phyloP scores from a whole-genome alignment of 331 rosid genomes.

The Saraca asoca region DNA sequence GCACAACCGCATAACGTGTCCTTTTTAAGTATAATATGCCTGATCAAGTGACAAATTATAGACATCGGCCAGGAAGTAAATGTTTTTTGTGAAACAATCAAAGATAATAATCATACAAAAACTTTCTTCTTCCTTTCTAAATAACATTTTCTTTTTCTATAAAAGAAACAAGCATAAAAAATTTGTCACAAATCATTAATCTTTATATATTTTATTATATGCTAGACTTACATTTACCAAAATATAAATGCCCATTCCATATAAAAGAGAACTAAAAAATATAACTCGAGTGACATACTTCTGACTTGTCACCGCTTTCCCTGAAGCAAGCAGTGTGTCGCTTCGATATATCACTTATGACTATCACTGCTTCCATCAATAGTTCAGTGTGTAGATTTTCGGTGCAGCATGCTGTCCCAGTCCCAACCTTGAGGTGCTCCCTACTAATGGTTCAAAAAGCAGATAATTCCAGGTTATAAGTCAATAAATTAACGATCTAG shows the following conservation, averaged over 20 bases:
- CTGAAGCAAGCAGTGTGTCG: conserved; percentile 48
- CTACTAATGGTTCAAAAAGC: conserved; percentile 44
- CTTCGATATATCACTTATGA: conserved; percentile 60
- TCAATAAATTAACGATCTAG: conserved; percentile 4
- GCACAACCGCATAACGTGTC: no score
- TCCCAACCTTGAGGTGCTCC: conserved; percentile 76
- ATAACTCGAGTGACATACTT: conserved; percentile 50
- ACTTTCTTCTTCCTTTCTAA: no score
- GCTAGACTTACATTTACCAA: neutral
- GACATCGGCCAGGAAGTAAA: no score
- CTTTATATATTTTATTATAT: conserved; percentile 3
- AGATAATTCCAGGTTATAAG: conserved; percentile 9
- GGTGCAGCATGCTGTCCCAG: conserved; percentile 58
- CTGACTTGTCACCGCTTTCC: conserved; percentile 51
- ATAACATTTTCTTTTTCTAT: no score
- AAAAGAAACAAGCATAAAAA: no score
- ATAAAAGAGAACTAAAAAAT: conserved; percentile 27
- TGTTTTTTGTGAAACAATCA: no score
- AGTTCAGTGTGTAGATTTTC: conserved; percentile 48
- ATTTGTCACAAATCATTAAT: no score
- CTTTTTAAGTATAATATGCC: no score
- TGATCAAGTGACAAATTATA: no score
- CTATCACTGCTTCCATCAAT: conserved; percentile 70
- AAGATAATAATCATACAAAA: no score
- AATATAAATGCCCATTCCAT: neutral